Conservation (phyloP, 2,329 filamentous ascomycete species). For the Coleophoma cylindrospora region DNA sequence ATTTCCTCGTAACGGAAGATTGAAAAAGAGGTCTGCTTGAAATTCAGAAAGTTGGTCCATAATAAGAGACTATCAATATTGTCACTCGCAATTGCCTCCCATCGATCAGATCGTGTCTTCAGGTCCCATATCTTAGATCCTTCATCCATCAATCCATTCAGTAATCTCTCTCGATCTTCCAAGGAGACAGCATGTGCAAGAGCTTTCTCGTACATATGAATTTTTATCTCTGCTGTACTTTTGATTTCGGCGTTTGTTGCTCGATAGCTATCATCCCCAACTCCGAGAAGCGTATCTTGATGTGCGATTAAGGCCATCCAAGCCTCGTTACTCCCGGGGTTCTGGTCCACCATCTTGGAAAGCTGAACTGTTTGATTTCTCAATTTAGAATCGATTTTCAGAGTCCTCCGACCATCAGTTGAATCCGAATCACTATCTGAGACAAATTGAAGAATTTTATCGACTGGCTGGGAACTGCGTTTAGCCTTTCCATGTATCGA, state of each 20-base stretch:
- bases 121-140: conserved; percentile 69
- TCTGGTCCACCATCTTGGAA: conserved; percentile 55
- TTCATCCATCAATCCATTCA: conserved; percentile 68
- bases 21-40: conserved; percentile 62
- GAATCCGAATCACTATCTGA: conserved; percentile 35
- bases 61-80: conserved; percentile 55
- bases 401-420: conserved; percentile 27
- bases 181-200: conserved; percentile 47
- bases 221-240: conserved; percentile 72
- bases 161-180: conserved; percentile 50
- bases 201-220: conserved; percentile 76
- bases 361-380: conserved; percentile 56
- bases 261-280: conserved; percentile 38
- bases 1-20: conserved; percentile 65
- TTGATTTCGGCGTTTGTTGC: conserved; percentile 56
- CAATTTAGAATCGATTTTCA: conserved; percentile 37
- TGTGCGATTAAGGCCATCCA: conserved; percentile 80
- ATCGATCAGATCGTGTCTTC: conserved; percentile 55
- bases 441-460: conserved; percentile 36
- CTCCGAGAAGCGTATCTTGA: conserved; percentile 63
- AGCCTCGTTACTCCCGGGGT: conserved; percentile 60
- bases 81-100: conserved; percentile 55
- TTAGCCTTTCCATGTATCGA: conserved; percentile 63
- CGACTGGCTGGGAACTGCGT: conserved; percentile 22
- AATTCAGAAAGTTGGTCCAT: conserved; percentile 71